Evolutionary conservation across 495 filamentous ascomycete species (phyloP), one percentile per base, ranked within the genome.

Genomic region (Aspergillus sclerotiicarbonarius): DNA sequence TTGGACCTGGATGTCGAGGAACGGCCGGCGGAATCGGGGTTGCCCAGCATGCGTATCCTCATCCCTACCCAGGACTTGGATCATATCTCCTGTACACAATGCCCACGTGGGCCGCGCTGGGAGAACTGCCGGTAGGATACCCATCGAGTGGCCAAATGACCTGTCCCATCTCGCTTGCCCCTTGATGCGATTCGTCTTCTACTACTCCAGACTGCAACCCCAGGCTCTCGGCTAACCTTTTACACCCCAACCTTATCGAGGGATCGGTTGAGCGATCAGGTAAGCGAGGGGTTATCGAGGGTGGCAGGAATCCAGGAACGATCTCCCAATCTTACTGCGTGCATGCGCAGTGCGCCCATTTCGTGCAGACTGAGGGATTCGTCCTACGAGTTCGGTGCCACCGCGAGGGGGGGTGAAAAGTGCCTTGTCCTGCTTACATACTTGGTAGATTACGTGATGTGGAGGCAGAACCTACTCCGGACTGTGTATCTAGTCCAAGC

Each of bases 271-370:
- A 37, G 20, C 10, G 19, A 15, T 31, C 25, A 20, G 6, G 52
- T 32, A 32, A 16, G 31, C 31, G 50, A 21, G 32, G 31, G 35
- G 10, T 37, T 53, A 15, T 37, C 33, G 39, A 35, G 7, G 31
- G 12, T 32, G 39, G 6, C 16, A 7, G 15, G 0, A 47, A 46
- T 46, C 57, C 52, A 60, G 58, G 58, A 56, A 56, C 58, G 47
- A 60, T 52, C 46, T 47, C 18, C 20, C 45, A 47, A 60, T 56
- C 53, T 48, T 39, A 35, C 46, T 20, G 46, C 32, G 31, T 56
- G 53, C 58, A 60, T 60, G 53, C 39, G 35, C 32, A 51, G 54
- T 44, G 46, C 16, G 18, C 16, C 41, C 50, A n/a, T 21, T 56
- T 25, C 15, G 18, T 56, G 45, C 46, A 50, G 20, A 3, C 12